Conservation (phyloP, 805 yeast species). For the Citeromyces matritensis region DNA sequence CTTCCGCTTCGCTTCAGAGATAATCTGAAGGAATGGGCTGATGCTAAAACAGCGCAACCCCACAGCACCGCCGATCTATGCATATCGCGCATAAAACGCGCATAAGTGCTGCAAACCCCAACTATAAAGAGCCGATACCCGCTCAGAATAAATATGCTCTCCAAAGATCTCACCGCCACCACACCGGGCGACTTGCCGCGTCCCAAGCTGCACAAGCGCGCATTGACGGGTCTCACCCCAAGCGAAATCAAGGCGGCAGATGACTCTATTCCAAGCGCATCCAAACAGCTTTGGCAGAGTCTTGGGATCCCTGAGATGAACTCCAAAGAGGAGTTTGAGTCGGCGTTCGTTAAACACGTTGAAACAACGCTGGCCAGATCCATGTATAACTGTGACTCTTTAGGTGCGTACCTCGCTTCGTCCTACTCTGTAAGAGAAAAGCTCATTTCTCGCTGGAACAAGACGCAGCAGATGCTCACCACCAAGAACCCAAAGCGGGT, state of each 20-base stretch:
- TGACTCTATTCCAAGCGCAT: conserved; percentile 62
- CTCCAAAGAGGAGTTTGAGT: conserved; percentile 44
- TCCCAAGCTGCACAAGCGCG: conserved; percentile 36
- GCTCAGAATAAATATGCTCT: too few relatives aligned
- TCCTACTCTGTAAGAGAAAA: conserved; percentile 69
- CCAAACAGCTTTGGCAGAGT: conserved; percentile 67
- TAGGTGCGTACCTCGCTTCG: conserved; percentile 89
- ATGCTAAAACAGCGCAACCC: too few relatives aligned
- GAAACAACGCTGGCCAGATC: conserved; percentile 88
- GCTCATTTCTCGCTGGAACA: conserved; percentile 77
- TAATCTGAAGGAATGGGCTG: too few relatives aligned
- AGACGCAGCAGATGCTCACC: conserved; percentile 84
- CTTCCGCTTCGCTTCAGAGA: too few relatives aligned
- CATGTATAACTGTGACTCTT: conserved; percentile 78
- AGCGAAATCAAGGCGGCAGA: conserved; percentile 78
- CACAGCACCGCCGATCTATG: too few relatives aligned
- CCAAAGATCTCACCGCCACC: too few relatives aligned
- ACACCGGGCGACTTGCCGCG: too few relatives aligned
- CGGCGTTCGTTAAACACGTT: conserved; percentile 66
- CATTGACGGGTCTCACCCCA: conserved; percentile 85
- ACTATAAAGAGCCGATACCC: too few relatives aligned
- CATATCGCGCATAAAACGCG: too few relatives aligned
- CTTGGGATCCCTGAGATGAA: conserved; percentile 38
- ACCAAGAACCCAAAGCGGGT: conserved; percentile 72
- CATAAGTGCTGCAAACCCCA: too few relatives aligned